phyloP scores from a whole-genome alignment of 768 basidiomycete species.

The Pluteus cervinus region DNA sequence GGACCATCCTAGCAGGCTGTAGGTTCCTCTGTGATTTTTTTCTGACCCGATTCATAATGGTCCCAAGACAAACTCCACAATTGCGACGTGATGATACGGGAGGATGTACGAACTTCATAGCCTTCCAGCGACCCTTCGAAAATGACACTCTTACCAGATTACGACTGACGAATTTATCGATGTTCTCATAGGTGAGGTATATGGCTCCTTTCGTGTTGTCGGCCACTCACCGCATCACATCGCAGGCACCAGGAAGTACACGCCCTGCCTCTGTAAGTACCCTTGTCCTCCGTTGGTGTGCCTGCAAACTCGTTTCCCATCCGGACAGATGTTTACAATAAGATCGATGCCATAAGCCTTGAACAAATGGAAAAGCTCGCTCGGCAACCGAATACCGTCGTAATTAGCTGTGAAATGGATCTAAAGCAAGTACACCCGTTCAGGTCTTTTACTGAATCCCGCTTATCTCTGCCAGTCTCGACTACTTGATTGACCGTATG shows the following conservation, averaged over 20 bases:
- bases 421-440: constrained; percentile 56
- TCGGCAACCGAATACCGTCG: constrained; percentile 76
- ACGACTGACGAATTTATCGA: constrained; percentile 97
- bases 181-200: constrained; percentile 75
- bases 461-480: constrained; percentile 37
- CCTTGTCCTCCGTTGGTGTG: not conserved
- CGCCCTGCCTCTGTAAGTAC: constrained; percentile 80
- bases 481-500: constrained; percentile 69
- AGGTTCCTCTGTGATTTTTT: constrained; percentile 18
- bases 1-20: constrained; percentile 89
- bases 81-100: constrained; percentile 97
- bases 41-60: not conserved
- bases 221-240: not conserved
- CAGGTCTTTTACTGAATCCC: constrained; percentile 4
- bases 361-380: constrained; percentile 82
- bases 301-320: not conserved
- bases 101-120: constrained; percentile 62
- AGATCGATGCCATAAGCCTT: constrained; percentile 84
- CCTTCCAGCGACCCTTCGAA: constrained; percentile 4
- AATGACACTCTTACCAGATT: constrained; percentile 45
- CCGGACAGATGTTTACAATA: constrained; percentile 85
- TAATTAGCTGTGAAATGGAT: constrained; percentile 94
- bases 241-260: constrained; percentile 86
- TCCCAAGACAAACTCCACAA: constrained; percentile 78
- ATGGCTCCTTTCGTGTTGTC: not conserved